These are phyloP conservation scores for Geosmithia putterillii DNA, from an alignment of 2,329 filamentous ascomycete genomes.

Conservation along the genomic window DNA sequence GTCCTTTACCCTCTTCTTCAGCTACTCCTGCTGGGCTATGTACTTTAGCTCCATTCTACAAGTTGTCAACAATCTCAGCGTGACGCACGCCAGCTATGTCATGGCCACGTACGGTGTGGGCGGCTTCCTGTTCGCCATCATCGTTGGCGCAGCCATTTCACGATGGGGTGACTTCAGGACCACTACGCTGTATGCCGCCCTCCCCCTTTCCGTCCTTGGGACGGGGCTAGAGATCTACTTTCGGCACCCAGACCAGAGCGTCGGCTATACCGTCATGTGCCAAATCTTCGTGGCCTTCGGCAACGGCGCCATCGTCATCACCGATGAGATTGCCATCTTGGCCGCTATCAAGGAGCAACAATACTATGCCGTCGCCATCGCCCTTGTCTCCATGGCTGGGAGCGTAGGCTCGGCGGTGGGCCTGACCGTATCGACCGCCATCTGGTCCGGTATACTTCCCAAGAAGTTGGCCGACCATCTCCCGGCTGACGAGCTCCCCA, in stretches of 20 bases:
- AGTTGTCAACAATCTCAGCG: constrained; percentile 29
- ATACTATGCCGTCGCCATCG: constrained; percentile 48
- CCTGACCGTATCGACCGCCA: constrained; percentile 45
- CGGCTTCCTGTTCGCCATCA: constrained; percentile 31
- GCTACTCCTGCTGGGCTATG: constrained; percentile 37
- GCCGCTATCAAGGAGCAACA: constrained; percentile 46
- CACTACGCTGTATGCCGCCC: constrained; percentile 29
- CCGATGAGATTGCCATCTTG: constrained; percentile 49
- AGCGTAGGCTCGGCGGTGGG: constrained; percentile 49
- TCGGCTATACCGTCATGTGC: constrained; percentile 44
- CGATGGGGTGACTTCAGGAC: constrained; percentile 35
- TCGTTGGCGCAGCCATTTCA: constrained; percentile 31
- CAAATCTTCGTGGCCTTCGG: constrained; percentile 51
- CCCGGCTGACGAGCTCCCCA: constrained; percentile 23
- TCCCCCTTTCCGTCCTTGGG: constrained; percentile 43
- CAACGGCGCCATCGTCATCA: constrained; percentile 46
- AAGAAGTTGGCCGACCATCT: constrained; percentile 36
- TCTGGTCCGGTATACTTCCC: constrained; percentile 51
- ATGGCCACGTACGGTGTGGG: constrained; percentile 35
- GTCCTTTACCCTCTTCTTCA: constrained; percentile 28
- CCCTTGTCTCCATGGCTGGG: constrained; percentile 46
- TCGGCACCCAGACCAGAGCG: constrained; percentile 34
- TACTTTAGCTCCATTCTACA: constrained; percentile 45
- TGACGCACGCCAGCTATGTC: constrained; percentile 33
- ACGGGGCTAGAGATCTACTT: constrained; percentile 48